Conservation (phyloP, 495 filamentous ascomycete genomes). For the Penicillium longicatenatum region DNA sequence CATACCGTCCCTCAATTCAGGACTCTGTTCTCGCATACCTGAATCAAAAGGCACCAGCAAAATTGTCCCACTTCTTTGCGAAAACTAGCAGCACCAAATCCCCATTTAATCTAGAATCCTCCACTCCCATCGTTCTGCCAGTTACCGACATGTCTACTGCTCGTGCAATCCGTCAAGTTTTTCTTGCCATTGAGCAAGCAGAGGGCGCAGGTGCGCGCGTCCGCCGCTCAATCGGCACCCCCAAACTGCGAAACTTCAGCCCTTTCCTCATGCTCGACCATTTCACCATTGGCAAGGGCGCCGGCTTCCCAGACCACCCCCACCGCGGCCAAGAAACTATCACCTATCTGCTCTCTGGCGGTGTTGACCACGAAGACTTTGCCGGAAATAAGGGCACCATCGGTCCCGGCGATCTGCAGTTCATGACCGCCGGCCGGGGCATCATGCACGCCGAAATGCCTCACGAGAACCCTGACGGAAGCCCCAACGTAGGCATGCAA, state of each 20-base stretch:
- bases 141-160: conserved; percentile 64
- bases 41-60: conserved; percentile 20
- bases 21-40: conserved; percentile 19
- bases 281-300: conserved; percentile 76
- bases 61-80: conserved; percentile 20
- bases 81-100: conserved; percentile 10
- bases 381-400: conserved; percentile 87
- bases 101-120: conserved; percentile 7
- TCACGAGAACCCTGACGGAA: conserved; percentile 72
- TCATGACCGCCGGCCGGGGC: conserved; percentile 93
- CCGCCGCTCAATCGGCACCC: conserved; percentile 83
- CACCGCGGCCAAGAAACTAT: conserved; percentile 83
- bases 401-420: conserved; percentile 83
- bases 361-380: conserved; percentile 94
- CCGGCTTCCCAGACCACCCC: conserved; percentile 88
- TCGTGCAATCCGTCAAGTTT: conserved; percentile 75
- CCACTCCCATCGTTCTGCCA: conserved; percentile 19
- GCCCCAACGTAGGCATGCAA: conserved; percentile 83
- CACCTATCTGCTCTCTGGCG: conserved; percentile 83
- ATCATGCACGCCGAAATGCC: conserved; percentile 99
- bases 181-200: conserved; percentile 82
- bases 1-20: conserved; percentile 29
- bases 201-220: conserved; percentile 91
- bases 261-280: conserved; percentile 99
- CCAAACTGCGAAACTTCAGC: conserved; percentile 80